Evolutionary conservation across 108 stramenopile species (phyloP).

Genomic region (Skeletonema costatum): DNA sequence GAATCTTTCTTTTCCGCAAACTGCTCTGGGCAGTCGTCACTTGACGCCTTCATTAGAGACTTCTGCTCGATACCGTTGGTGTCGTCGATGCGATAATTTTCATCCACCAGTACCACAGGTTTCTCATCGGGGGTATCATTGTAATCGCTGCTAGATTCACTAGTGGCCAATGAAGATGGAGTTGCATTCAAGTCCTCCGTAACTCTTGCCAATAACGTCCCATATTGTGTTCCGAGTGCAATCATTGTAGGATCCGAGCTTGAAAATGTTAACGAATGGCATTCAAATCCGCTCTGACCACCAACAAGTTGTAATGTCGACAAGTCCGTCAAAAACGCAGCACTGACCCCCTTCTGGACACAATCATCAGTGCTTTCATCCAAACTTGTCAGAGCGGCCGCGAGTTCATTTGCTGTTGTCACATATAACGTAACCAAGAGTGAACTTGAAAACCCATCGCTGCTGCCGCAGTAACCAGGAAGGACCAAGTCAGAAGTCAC

Average conservation of each 20-base stretch:
- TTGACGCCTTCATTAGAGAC: neutral
- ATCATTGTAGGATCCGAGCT: slow-evolving; percentile 19
- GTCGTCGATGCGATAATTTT: neutral
- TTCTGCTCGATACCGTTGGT: neutral
- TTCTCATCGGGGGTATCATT: too few relatives aligned
- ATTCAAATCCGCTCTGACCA: slow-evolving; percentile 1
- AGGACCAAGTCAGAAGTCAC: slow-evolving; percentile 20
- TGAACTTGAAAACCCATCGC: neutral
- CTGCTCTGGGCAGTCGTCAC: neutral
- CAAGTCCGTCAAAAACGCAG: slow-evolving; percentile 5
- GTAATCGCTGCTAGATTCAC: too few relatives aligned
- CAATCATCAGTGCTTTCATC: slow-evolving; percentile 12
- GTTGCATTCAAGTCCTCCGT: neutral
- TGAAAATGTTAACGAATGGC: slow-evolving; percentile 18
- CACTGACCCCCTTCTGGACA: slow-evolving; percentile 19
- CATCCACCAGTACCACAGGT: too few relatives aligned
- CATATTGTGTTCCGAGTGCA: slow-evolving; percentile 36
- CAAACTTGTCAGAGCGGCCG: slow-evolving; percentile 12
- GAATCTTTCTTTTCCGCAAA: neutral
- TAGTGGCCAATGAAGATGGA: neutral
- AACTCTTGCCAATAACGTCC: slow-evolving; percentile 30
- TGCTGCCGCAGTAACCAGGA: slow-evolving; percentile 8
- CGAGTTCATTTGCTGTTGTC: slow-evolving; percentile 29
- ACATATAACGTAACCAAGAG: slow-evolving; percentile 21
- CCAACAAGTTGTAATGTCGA: neutral